A percentile compares a stretch with the other conserved stretches of the same genome.
These are phyloP conservation scores for Rhypophila decipiens DNA, from an alignment of 495 filamentous ascomycete species.

Conservation along the genomic window DNA sequence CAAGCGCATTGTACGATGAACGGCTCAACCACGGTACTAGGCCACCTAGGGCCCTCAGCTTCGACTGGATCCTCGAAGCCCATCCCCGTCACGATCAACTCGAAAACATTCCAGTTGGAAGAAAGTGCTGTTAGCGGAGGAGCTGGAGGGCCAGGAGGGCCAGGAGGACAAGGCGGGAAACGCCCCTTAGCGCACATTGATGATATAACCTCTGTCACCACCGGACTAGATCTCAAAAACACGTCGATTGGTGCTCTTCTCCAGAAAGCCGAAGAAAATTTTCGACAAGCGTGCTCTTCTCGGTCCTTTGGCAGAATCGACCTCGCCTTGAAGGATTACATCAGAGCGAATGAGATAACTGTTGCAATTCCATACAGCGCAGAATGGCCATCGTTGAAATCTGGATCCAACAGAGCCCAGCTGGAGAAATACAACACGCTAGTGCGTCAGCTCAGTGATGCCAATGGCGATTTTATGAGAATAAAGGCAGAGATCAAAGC, in stretches of 20 bases:
- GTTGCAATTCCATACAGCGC: too few species aligned
- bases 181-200: conserved; percentile 63
- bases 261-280: conserved; percentile 39
- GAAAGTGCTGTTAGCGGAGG: background rate
- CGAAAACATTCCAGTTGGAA: too few species aligned
- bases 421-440: conserved; percentile 42
- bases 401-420: conserved; percentile 10
- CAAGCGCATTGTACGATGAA: conserved; percentile 17
- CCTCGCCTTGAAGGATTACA: conserved; percentile 58
- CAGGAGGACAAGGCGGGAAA: conserved; percentile 16
- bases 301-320: conserved; percentile 48
- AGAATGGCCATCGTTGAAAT: too few species aligned
- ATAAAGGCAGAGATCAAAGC: conserved; percentile 64
- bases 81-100: background rate
- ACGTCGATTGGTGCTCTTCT: conserved; percentile 44
- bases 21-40: conserved; percentile 15
- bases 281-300: conserved; percentile 46
- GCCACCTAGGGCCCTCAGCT: conserved; percentile 11
- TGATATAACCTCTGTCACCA: conserved; percentile 52
- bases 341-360: conserved; percentile 71
- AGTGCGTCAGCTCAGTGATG: conserved; percentile 23
- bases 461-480: conserved; percentile 42
- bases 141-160: background rate
- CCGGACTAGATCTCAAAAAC: conserved; percentile 38
- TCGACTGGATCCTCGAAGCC: conserved; percentile 2